A percentile compares a stretch with the other conserved stretches of the same genome.
Evolutionary conservation across 768 basidiomycete genomes (phyloP).

Genomic region (Sarcodon aspratus): DNA sequence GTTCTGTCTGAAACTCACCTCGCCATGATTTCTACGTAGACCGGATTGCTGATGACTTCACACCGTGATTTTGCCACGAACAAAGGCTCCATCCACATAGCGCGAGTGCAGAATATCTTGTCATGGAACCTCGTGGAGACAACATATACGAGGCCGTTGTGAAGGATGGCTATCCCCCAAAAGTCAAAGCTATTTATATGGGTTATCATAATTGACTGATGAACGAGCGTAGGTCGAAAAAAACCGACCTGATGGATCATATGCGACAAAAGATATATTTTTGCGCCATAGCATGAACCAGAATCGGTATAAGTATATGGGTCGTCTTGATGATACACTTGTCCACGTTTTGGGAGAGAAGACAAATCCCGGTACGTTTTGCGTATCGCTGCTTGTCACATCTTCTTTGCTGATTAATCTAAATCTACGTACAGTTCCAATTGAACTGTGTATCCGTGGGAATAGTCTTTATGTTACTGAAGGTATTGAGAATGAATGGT

Average conservation of each 20-base stretch:
- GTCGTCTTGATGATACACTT: slow-evolving; percentile 44
- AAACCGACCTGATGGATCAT: slow-evolving; percentile 38
- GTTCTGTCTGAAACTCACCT: neutral
- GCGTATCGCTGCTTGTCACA: neutral
- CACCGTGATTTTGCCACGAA: slow-evolving; percentile 35
- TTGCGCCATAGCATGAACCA: slow-evolving; percentile 28
- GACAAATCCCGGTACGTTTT: slow-evolving; percentile 30
- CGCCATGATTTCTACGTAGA: slow-evolving; percentile 9
- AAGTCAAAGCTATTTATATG: slow-evolving; percentile 19
- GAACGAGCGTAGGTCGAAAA: no score
- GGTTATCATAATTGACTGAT: no score
- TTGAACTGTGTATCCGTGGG: slow-evolving; percentile 39
- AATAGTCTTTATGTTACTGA: slow-evolving; percentile 36
- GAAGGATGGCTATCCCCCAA: slow-evolving; percentile 36
- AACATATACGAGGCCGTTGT: slow-evolving; percentile 36
- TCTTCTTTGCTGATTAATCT: neutral
- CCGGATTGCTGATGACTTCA: slow-evolving; percentile 33
- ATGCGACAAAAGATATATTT: slow-evolving; percentile 46
- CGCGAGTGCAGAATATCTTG: slow-evolving; percentile 20
- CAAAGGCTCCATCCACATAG: slow-evolving; percentile 30
- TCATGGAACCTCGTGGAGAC: slow-evolving; percentile 29
- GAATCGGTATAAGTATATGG: slow-evolving; percentile 34
- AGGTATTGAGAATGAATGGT: slow-evolving; percentile 5
- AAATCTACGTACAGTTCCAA: slow-evolving; percentile 22
- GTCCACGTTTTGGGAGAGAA: slow-evolving; percentile 38